phyloP scores from a whole-genome alignment of 2,329 filamentous ascomycete species.

The Didymella arachidicola region DNA sequence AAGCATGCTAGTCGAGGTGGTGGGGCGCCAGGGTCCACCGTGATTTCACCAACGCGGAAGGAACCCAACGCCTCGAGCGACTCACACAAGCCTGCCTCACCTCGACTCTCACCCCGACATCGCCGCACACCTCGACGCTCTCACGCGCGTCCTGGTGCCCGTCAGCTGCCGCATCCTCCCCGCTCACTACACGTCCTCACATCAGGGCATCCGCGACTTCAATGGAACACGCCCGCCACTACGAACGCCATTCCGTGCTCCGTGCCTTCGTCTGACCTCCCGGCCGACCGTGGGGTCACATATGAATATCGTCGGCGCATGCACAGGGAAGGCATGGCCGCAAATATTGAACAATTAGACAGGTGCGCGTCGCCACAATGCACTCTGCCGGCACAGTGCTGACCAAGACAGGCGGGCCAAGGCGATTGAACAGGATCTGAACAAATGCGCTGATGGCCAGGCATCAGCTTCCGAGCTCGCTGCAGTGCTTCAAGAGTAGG shows the following conservation, averaged over 20 bases:
- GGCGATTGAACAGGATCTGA: conserved; percentile 59
- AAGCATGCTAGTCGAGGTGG: conserved; percentile 3
- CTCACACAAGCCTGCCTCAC: conserved; percentile 11
- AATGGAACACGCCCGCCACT: conserved; percentile 65
- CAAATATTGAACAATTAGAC: conserved; percentile 60
- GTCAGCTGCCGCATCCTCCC: conserved; percentile 32
- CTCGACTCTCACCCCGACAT: conserved; percentile 3
- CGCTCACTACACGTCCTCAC: conserved; percentile 44
- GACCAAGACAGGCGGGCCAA: conserved; percentile 52
- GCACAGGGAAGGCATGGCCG: conserved; percentile 52
- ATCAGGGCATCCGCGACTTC: conserved; percentile 52
- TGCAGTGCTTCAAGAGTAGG: conserved; percentile 49
- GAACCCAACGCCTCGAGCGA: conserved; percentile 10
- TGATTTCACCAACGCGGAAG: conserved; percentile 8
- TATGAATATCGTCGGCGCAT: conserved; percentile 41
- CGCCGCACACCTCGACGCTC: conserved; percentile 24
- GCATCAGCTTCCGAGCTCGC: conserved; percentile 60
- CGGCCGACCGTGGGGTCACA: conserved; percentile 61
- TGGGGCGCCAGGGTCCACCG: conserved; percentile 8
- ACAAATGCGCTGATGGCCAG: conserved; percentile 59
- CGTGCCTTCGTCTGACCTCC: conserved; percentile 66
- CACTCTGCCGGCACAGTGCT: conserved; percentile 25
- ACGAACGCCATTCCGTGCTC: conserved; percentile 56
- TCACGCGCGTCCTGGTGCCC: conserved; percentile 36
- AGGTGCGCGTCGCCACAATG: conserved; percentile 51